Evolutionary conservation across 176 grass and related monocot species (phyloP).

Genomic region (Panicum miliaceum): DNA sequence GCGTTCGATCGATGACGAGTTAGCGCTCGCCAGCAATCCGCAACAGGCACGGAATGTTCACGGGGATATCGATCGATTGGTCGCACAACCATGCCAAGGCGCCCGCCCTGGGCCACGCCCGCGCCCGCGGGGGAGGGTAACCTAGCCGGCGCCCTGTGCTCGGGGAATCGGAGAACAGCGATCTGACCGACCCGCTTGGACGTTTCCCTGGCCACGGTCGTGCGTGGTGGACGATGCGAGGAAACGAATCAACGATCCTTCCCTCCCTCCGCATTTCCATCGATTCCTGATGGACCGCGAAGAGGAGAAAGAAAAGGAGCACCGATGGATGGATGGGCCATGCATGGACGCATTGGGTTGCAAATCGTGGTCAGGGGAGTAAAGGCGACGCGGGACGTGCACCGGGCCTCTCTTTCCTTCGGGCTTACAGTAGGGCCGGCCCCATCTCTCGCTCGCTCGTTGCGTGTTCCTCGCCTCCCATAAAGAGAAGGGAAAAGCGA

Average conservation of each 20-base stretch:
- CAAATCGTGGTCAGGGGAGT: constrained; percentile 18
- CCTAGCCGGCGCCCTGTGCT: neutral
- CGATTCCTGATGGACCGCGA: neutral
- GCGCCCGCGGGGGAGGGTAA: neutral
- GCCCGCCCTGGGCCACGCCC: neutral
- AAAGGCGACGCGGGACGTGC: neutral
- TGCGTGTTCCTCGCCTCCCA: neutral
- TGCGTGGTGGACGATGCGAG: neutral
- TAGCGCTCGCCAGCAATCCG: neutral
- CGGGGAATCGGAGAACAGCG: constrained; percentile 10
- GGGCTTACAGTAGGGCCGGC: neutral
- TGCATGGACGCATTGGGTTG: constrained; percentile 21
- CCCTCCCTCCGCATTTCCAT: neutral
- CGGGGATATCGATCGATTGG: neutral
- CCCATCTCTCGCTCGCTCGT: too few relatives aligned
- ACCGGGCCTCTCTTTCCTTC: constrained; percentile 15
- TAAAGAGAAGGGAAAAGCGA: neutral
- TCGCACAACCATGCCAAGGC: neutral
- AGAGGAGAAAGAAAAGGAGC: neutral
- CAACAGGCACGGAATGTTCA: neutral
- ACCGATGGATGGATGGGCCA: neutral
- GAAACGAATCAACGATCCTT: neutral
- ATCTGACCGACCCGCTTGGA: constrained; percentile 14
- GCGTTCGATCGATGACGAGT: neutral
- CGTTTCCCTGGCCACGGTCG: neutral